Base-by-base conservation (phyloP, 495 filamentous ascomycete genomes). In the Physcia stellaris region DNA sequence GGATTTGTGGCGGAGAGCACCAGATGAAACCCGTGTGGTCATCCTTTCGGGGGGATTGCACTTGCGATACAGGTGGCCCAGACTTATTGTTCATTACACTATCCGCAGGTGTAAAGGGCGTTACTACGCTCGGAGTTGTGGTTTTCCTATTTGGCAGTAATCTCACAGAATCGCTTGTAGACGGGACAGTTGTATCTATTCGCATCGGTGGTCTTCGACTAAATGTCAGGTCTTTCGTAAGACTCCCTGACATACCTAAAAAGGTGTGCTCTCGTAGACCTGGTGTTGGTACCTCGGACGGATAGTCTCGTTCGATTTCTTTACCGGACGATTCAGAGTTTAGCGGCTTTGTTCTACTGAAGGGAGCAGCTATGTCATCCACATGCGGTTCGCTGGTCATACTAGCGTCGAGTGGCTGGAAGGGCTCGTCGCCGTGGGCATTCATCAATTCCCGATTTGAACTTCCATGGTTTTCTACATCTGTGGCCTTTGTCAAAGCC, bases 1-100 rank as follows among this genome's bases (percentile, higher is more conserved):
- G 18, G 77, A 79, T 48, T 81, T 85, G 35, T 82, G 77, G 22
- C 70, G 66, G 47, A 80, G 72, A 13, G 76, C 73, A 33, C 75
- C 76, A 15, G 76, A 81, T 20, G 68, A 77, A 37, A 76, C 71
- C 49, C 70, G 61, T 23, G 70, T 83, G 20, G 65, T 79, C 69
- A 75, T 77, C 37, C 68, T 63, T 50, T 72, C 71, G 16, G 64
- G 58, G 44, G 19, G 57, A 50, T 49, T 45, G 41, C 18, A 32
- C 60, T 51, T 38, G 49, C 38, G 41, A 46, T 40, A n/a, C 24
- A 24, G 42, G 19, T 16, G 51, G 39, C 35, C 35, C 29, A 7
- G 36, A 20, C 26, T 36, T 51, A 19, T 22, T 41, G 13, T 44
- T 46, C n/a, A 42, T 42, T 16, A 42, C 43, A 4, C 39, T 41